Evolutionary conservation across 2,329 filamentous ascomycete genomes (phyloP), one percentile per base, ranked within the genome.

Genomic region (Aspergillus sp.): DNA sequence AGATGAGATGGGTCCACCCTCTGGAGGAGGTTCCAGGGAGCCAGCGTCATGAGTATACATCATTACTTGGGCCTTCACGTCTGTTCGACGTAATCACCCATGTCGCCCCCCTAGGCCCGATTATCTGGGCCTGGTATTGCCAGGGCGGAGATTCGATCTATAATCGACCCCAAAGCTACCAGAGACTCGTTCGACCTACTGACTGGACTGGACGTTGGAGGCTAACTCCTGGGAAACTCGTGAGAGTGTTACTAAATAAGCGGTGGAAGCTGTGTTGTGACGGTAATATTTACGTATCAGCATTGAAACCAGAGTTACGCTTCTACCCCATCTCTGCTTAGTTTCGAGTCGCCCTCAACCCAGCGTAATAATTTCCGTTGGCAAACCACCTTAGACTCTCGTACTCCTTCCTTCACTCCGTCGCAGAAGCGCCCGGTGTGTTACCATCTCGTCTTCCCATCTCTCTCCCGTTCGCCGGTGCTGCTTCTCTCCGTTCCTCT

Each of bases 321-420:
- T 56, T 47, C 42, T 36, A 30, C 54, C 50, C 48, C 41, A 52
- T 41, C 41, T 41, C 41, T 22, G 39, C 48, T 24, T 56, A 48
- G 36, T 38, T n/a, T n/a, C 15, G 26, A 54, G 36, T 48, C 34
- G 32, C 15, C 30, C 17, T 53, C 39, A 18, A 50, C 39, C 48
- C 44, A 36, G 34, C 41, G 50, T 47, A 57, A 57, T 53, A 57
- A 57, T 57, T 57, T 54, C 57, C 41, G 54, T 42, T 55, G 48
- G 48, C 54, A 51, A 51, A 45, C 53, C 53, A 50, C 47, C 42
- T 52, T 22, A n/a, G 15, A 22, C 41, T 24, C 45, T 41, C 26
- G 18, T 48, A 38, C 45, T 30, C 45, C 43, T 57, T 42, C 47
- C 24, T 38, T 48, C 34, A 39, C 43, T 48, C 30, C 49, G 36